phyloP scores from a whole-genome alignment of 1,284 basidiomycete species.

The Trametes versicolor region DNA sequence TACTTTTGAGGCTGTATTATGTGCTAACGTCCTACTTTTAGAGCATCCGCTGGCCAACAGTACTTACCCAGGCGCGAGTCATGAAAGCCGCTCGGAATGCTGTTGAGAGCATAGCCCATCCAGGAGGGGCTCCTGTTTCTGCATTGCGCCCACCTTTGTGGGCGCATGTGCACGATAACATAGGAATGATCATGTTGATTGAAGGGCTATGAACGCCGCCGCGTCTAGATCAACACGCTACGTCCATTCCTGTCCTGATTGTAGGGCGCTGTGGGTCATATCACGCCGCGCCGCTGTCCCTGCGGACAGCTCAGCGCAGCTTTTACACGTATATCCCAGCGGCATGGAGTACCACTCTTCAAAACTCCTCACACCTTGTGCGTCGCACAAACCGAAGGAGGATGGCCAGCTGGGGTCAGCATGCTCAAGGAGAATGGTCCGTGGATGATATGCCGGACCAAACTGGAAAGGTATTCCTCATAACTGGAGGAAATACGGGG shows the following conservation, averaged over 20 bases:
- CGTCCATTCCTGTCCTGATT: too few relatives aligned
- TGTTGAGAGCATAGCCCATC: too few relatives aligned
- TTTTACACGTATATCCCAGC: neutral
- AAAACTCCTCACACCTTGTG: neutral
- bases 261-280: neutral
- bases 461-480: conserved; percentile 24
- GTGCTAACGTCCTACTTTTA: too few relatives aligned
- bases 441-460: conserved; percentile 30
- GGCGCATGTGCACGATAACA: neutral
- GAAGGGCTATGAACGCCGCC: neutral
- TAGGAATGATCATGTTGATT: neutral
- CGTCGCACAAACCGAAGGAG: neutral
- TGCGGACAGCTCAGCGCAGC: conserved; percentile 7
- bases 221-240: neutral
- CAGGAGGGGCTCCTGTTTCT: neutral
- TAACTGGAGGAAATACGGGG: conserved; percentile 27
- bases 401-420: neutral
- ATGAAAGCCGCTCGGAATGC: too few relatives aligned
- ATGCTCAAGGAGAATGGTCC: conserved; percentile 10
- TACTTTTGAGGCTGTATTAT: too few relatives aligned
- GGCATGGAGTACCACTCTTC: neutral
- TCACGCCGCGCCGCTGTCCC: neutral
- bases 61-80: too few relatives aligned
- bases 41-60: too few relatives aligned
- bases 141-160: neutral